A percentile compares a stretch with the other conserved stretches of the same genome.
Conservation (phyloP, 1,139 yeast species). For the Arxiozyma slooffiae region DNA sequence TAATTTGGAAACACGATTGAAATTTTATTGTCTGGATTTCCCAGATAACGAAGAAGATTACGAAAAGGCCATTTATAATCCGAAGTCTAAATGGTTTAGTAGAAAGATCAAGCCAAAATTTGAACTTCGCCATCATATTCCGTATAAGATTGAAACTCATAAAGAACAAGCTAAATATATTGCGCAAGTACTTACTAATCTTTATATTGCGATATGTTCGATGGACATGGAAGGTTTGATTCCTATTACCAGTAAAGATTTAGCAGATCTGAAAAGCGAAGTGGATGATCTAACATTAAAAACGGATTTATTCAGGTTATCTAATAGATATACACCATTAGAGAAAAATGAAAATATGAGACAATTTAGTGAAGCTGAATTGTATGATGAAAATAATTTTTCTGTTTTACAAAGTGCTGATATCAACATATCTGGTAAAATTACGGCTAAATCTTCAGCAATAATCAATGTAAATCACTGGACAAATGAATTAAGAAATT, state of each 20-base stretch:
- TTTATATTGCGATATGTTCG: conserved; percentile 70
- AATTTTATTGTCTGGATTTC: conserved; percentile 48
- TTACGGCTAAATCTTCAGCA: conserved; percentile 60
- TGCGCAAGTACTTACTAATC: conserved; percentile 66
- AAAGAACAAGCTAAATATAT: conserved; percentile 65
- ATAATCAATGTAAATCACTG: conserved; percentile 71
- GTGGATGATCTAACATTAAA: conserved; percentile 45
- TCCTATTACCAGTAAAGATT: conserved; percentile 56
- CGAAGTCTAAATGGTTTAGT: conserved; percentile 48
- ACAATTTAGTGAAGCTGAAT: conserved; percentile 38
- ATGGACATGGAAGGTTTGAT: conserved; percentile 68
- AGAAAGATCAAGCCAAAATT: conserved; percentile 45
- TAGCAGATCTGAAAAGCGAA: conserved; percentile 37
- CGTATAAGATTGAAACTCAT: conserved; percentile 65
- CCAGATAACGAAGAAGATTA: conserved; percentile 42
- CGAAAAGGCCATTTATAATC: conserved; percentile 37
- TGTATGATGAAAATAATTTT: conserved; percentile 35
- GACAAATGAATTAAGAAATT: conserved; percentile 78
- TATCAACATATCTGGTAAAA: conserved; percentile 44
- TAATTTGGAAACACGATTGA: conserved; percentile 32
- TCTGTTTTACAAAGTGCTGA: conserved; percentile 38
- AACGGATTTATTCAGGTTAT: conserved; percentile 37
- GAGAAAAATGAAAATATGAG: conserved; percentile 35
- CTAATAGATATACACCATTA: conserved; percentile 24
- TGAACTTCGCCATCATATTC: conserved; percentile 54